A percentile compares a stretch with the other conserved stretches of the same genome.
These are phyloP conservation scores for Leishmania amazonensis DNA, from an alignment of 208 protist genomes.

Conservation along the genomic window DNA sequence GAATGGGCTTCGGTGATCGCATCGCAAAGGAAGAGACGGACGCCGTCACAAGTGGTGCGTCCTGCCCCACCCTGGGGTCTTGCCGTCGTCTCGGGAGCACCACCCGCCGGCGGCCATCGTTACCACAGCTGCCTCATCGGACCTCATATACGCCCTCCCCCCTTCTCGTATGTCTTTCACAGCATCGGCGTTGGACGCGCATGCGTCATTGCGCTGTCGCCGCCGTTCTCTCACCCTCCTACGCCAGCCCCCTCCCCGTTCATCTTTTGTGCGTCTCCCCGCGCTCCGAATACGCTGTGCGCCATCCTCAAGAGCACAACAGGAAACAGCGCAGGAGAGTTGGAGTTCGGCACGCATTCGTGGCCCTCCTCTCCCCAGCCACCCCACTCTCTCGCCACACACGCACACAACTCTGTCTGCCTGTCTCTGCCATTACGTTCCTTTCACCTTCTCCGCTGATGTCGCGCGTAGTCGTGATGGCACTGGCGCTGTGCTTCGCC, in stretches of 20 bases:
- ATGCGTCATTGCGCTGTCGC: background rate
- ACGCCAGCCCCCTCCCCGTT: background rate
- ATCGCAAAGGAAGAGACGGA: background rate
- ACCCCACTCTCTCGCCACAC: background rate
- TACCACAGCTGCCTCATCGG: background rate
- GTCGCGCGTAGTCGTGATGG: background rate
- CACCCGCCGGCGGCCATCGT: background rate
- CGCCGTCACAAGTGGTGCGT: background rate
- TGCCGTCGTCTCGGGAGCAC: background rate
- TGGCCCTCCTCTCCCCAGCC: background rate
- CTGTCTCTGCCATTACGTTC: background rate
- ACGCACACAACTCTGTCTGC: background rate
- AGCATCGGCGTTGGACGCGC: background rate
- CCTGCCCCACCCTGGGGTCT: background rate
- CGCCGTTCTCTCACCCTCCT: background rate
- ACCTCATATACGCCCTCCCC: background rate
- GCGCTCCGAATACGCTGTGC: background rate
- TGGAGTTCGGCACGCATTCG: background rate
- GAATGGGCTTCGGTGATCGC: background rate
- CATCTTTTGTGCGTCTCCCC: background rate
- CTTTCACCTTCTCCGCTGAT: background rate
- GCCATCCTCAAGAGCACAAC: background rate
- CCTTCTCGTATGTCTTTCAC: background rate
- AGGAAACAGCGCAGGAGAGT: background rate
- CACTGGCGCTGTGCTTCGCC: slow-evolving; percentile 1